phyloP scores from a whole-genome alignment of 257 asterid species.

The Cynanchum wilfordii region DNA sequence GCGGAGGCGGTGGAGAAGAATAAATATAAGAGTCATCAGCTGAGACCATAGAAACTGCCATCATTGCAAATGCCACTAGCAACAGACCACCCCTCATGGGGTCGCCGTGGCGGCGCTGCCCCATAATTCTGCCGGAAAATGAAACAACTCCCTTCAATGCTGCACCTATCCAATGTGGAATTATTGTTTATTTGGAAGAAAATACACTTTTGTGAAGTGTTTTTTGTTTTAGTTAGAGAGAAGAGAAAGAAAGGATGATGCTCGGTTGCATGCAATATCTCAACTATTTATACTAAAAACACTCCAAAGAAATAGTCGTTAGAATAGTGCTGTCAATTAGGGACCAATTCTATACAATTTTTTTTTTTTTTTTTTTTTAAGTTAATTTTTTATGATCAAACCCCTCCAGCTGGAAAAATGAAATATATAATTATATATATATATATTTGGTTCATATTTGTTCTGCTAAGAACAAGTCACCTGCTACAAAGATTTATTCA shows the following conservation, averaged over 20 bases:
- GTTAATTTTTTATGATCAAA: no score
- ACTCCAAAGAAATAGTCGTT: slow-evolving; percentile 18
- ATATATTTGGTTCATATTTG: neutral
- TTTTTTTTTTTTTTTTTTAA: no score
- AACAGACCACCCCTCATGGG: slow-evolving; percentile 32
- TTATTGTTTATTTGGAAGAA: no score
- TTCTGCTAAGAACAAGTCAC: neutral
- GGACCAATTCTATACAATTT: slow-evolving; percentile 1
- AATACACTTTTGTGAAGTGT: neutral
- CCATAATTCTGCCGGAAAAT: neutral
- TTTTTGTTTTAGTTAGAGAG: slow-evolving; percentile 4
- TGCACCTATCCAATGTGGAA: neutral
- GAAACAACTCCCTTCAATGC: no score
- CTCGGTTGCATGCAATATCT: slow-evolving; percentile 3
- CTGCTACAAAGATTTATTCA: neutral
- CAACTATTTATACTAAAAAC: slow-evolving; percentile 31
- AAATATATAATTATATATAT: neutral
- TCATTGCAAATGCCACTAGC: slow-evolving; percentile 52
- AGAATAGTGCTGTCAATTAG: slow-evolving; percentile 39
- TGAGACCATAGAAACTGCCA: slow-evolving; percentile 40
- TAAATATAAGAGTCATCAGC: slow-evolving; percentile 41
- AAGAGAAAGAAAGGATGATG: slow-evolving; percentile 20
- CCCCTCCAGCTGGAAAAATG: neutral
- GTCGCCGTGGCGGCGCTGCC: slow-evolving; percentile 25
- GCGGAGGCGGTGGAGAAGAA: slow-evolving; percentile 27